These are phyloP conservation scores for Torulaspora quercuum DNA, from an alignment of 805 yeast species.

Conservation along the genomic window DNA sequence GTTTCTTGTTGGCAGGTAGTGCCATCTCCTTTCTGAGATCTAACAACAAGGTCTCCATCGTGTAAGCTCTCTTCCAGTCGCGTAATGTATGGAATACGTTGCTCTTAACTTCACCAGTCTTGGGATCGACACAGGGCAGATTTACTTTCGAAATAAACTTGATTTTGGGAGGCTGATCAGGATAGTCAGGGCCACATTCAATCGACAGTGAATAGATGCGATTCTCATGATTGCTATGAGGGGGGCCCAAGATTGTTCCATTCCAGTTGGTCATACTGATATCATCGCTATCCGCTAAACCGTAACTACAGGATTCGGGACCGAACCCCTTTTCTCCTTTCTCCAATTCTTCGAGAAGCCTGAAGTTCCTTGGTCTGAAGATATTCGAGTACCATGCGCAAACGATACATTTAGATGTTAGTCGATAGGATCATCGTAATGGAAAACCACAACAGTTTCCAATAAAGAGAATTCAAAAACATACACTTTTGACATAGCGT, in stretches of 20 bases:
- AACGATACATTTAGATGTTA: neutral
- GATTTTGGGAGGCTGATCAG: conserved; percentile 84
- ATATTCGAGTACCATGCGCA: neutral
- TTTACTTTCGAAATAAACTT: conserved; percentile 79
- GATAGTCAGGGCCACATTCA: conserved; percentile 80
- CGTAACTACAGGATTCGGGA: conserved; percentile 95
- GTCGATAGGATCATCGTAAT: neutral
- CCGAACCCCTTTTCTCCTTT: conserved; percentile 98
- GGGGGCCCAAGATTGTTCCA: conserved; percentile 97
- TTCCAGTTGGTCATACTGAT: conserved; percentile 94
- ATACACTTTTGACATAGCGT: conserved; percentile 47
- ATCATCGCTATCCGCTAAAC: conserved; percentile 85
- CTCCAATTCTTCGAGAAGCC: conserved; percentile 91
- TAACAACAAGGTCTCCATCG: conserved; percentile 87
- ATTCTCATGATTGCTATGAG: conserved; percentile 85
- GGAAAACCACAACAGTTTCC: neutral
- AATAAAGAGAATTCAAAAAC: conserved; percentile 23
- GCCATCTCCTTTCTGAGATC: conserved; percentile 94
- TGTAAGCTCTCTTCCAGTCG: conserved; percentile 85
- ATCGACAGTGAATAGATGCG: conserved; percentile 82
- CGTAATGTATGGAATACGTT: conserved; percentile 62
- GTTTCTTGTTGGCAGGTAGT: conserved; percentile 69
- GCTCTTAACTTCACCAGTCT: conserved; percentile 53
- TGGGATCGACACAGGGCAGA: conserved; percentile 80
- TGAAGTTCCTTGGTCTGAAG: conserved; percentile 78